Percentiles rank a stretch among this genome's conserved stretches.
Evolutionary conservation across 441 rosid genomes (phyloP).

Genomic region (Melastoma candidum): DNA sequence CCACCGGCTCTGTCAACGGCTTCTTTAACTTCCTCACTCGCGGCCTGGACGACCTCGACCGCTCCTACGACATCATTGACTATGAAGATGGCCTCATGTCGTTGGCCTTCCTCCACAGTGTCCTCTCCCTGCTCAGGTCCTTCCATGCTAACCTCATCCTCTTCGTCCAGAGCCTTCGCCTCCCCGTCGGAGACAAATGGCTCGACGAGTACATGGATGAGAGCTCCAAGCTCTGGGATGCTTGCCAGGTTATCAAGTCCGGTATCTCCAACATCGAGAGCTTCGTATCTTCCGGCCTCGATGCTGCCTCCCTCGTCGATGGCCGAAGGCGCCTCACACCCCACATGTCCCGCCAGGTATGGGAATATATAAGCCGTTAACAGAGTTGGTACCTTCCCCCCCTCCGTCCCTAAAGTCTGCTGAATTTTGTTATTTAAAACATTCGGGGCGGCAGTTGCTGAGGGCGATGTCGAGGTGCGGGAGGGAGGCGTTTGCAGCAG

Average conservation of each 20-base stretch:
- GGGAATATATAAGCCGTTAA: neutral
- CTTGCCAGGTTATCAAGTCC: slow-evolving; percentile 76
- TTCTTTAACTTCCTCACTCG: slow-evolving; percentile 68
- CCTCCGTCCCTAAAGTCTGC: neutral
- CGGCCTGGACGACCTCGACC: slow-evolving; percentile 86
- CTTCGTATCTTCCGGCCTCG: slow-evolving; percentile 7
- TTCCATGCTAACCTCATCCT: slow-evolving; percentile 66
- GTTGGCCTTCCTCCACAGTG: slow-evolving; percentile 68
- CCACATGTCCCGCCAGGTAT: slow-evolving; percentile 8
- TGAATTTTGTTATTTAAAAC: too few relatives aligned
- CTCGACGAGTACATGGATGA: slow-evolving; percentile 98
- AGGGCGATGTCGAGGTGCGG: slow-evolving; percentile 67
- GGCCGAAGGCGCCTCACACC: slow-evolving; percentile 4
- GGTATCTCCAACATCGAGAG: slow-evolving; percentile 70
- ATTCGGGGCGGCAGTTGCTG: slow-evolving; percentile 31
- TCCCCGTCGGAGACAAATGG: slow-evolving; percentile 99
- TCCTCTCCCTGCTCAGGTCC: slow-evolving; percentile 63
- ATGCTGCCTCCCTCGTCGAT: neutral
- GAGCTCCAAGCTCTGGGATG: slow-evolving; percentile 93
- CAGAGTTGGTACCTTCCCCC: too few relatives aligned
- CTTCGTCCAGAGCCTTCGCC: slow-evolving; percentile 81
- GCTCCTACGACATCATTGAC: slow-evolving; percentile 14
- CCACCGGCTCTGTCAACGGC: slow-evolving; percentile 52
- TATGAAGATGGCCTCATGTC: slow-evolving; percentile 55
- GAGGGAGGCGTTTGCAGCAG: slow-evolving; percentile 67